Evolutionary conservation across 2,329 filamentous ascomycete genomes (phyloP), one percentile per base, ranked within the genome.

Genomic region (Curvularia spicifera): DNA sequence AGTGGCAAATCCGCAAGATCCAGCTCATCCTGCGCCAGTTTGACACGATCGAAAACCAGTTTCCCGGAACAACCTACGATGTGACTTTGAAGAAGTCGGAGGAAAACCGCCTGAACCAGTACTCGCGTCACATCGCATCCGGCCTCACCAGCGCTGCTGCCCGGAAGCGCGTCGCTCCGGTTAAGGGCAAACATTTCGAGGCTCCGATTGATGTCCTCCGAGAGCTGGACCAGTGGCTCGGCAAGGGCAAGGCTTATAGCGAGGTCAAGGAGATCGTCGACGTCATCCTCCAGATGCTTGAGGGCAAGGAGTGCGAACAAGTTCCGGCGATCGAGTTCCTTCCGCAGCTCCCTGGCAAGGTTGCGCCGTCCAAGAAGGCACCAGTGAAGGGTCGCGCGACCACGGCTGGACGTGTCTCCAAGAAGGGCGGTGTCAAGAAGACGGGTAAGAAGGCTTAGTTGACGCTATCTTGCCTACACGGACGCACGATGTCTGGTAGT

Each of bases 61-160:
- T 68, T 45, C 73, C 74, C 0, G 71, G 72, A 22, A 72, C 71
- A 0, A 69, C 60, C 0, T 78, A 76, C 59, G 63, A 68, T 12
- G 66, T 78, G 31, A 43, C 56, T 2, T 58, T 77, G 51, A 77
- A 77, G 65, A 76, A 74, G 59, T 71, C 71, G 0, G 76, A 78
- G 53, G 69, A 74, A 47, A 54, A 57, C 7, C 74, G 75, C 9
- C 60, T 78, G 4, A 71, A 73, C 42, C 56, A 68, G 4, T 76
- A 68, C 61, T 65, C 66, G 0, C 65, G 66, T 26, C 68, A 68
- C 49, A 51, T 72, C n/a, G 60, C 68, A 2, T 42, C 54, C 5
- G 68, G 66, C 5, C 46, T 61, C 15, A 37, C 55, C 1, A 45
- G 44, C 9, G 56, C 64, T 0, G 47, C 59, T 2, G 65, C 66